Evolutionary conservation across 768 basidiomycete species (phyloP).

Genomic region (Boletus vermiculosoides): DNA sequence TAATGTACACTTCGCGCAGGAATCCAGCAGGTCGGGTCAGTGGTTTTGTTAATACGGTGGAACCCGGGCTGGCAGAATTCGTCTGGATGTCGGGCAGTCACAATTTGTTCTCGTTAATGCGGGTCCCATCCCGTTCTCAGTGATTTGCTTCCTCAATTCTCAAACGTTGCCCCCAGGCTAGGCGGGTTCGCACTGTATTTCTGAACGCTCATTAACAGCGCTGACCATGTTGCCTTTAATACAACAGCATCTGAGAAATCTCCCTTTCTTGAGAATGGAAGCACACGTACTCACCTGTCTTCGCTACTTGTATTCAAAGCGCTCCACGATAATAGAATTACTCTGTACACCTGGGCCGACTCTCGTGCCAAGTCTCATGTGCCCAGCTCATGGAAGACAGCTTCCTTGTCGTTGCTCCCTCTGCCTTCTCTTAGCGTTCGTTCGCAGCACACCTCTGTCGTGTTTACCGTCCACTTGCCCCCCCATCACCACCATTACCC

Average conservation of each 20-base stretch:
- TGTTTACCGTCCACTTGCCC: not conserved
- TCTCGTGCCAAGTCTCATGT: not conserved
- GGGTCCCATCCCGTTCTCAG: not conserved
- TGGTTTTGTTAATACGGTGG: not conserved
- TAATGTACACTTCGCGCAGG: no score
- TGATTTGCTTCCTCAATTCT: not conserved
- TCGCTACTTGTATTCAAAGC: not conserved
- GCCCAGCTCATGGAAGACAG: slow-evolving; percentile 4
- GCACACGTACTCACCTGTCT: no score
- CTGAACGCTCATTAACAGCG: not conserved
- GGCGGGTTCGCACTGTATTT: not conserved
- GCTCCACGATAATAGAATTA: slow-evolving; percentile 2
- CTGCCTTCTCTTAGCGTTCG: slow-evolving; percentile 2
- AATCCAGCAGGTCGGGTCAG: no score
- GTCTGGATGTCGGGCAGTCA: no score
- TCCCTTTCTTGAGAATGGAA: no score
- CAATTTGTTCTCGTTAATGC: not conserved
- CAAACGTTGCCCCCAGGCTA: not conserved
- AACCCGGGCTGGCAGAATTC: not conserved
- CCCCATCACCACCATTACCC: not conserved
- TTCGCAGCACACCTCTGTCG: not conserved
- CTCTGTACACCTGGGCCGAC: slow-evolving; percentile 3
- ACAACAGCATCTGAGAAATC: not conserved
- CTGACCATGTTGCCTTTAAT: not conserved
- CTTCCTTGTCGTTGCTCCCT: slow-evolving; percentile 1